Percentiles rank a stretch among this genome's conserved stretches.
Conservation (phyloP, 805 yeast genomes). For the Blastobotrys americana region DNA sequence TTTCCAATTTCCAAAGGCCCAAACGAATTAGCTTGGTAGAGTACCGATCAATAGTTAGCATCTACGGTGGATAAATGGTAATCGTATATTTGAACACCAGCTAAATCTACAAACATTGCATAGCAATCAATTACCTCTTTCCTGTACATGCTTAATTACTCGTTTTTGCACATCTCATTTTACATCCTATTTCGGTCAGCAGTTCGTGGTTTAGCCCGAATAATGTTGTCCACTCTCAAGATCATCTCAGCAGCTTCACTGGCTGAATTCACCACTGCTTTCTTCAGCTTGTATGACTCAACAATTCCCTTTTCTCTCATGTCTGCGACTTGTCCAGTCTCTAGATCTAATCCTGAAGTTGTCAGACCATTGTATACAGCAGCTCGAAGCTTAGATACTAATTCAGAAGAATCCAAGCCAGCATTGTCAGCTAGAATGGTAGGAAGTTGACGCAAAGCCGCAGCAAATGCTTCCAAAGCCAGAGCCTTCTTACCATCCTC, state of each 20-base stretch:
- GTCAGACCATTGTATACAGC: slow-evolving; percentile 87
- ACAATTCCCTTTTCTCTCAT: slow-evolving; percentile 91
- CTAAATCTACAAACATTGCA: too few species aligned
- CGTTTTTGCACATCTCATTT: neutral
- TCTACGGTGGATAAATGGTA: too few species aligned
- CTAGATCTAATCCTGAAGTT: slow-evolving; percentile 85
- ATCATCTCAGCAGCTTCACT: slow-evolving; percentile 98
- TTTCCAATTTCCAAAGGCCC: too few species aligned
- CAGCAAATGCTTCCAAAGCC: slow-evolving; percentile 91
- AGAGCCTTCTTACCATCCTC: slow-evolving; percentile 88
- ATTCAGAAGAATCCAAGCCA: slow-evolving; percentile 88
- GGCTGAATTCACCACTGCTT: slow-evolving; percentile 90
- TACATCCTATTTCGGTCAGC: slow-evolving; percentile 53
- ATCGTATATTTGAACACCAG: too few species aligned
- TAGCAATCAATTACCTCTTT: neutral
- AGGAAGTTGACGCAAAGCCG: slow-evolving; percentile 90
- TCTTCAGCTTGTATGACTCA: slow-evolving; percentile 85
- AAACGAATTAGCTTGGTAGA: too few species aligned
- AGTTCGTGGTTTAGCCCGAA: slow-evolving; percentile 95
- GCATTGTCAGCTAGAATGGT: slow-evolving; percentile 95
- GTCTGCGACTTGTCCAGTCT: slow-evolving; percentile 79
- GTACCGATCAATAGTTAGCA: too few species aligned
- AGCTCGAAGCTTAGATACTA: slow-evolving; percentile 83
- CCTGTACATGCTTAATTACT: too few species aligned
- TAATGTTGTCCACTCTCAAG: slow-evolving; percentile 91